Conservation (phyloP, 192 early-diverging fungal species). For the Podila clonocystis region DNA sequence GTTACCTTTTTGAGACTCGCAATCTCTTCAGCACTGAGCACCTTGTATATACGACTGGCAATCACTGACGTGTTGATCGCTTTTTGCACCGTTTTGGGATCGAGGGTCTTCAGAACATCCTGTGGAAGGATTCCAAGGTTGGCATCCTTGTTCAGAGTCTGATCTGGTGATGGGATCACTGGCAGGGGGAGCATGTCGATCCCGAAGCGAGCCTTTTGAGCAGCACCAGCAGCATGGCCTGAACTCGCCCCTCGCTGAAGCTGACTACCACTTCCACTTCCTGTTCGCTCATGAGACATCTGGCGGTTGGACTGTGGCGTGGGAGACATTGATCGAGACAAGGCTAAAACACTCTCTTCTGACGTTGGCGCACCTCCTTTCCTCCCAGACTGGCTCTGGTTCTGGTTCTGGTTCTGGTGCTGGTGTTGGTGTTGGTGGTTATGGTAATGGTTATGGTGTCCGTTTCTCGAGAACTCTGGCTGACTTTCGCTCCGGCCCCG, state of each 20-base stretch:
- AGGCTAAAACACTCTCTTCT: slow-evolving; percentile 16
- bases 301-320: slow-evolving; percentile 1
- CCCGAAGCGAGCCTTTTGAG: slow-evolving; percentile 22
- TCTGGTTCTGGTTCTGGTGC: neutral
- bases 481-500: slow-evolving; percentile 28
- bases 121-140: slow-evolving; percentile 40
- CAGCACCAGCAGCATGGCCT: neutral
- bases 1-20: slow-evolving; percentile 60
- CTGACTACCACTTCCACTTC: slow-evolving; percentile 7
- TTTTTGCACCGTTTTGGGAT: slow-evolving; percentile 32
- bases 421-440: neutral
- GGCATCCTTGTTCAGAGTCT: slow-evolving; percentile 15
- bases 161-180: slow-evolving; percentile 40
- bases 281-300: slow-evolving; percentile 15
- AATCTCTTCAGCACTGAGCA: slow-evolving; percentile 58
- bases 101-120: slow-evolving; percentile 33
- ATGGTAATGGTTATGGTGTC: neutral
- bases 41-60: slow-evolving; percentile 57
- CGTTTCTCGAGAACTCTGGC: slow-evolving; percentile 6
- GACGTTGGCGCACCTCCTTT: slow-evolving; percentile 2
- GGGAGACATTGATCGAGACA: slow-evolving; percentile 23
- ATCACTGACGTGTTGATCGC: slow-evolving; percentile 53
- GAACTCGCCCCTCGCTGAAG: neutral
- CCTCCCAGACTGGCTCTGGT: neutral
- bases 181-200: slow-evolving; percentile 37